Evolutionary conservation across 2,329 filamentous ascomycete genomes (phyloP).

Genomic region (Colletotrichum sp.): DNA sequence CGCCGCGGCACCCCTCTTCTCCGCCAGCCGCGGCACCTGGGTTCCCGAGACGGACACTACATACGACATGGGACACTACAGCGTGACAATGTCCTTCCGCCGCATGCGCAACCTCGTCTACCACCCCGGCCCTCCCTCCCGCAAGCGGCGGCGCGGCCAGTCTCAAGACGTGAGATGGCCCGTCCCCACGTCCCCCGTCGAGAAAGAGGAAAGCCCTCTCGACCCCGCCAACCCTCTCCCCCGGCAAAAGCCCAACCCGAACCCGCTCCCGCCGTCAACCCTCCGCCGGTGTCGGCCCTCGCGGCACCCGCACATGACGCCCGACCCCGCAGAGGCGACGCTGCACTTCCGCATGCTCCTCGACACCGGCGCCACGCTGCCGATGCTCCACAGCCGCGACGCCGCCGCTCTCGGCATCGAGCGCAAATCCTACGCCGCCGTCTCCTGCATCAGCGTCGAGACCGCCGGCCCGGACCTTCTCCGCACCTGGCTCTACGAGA

Average conservation of each 20-base stretch:
- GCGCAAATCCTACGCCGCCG: constrained; percentile 36
- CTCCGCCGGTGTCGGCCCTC: neutral
- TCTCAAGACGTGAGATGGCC: neutral
- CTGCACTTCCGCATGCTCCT: constrained; percentile 40
- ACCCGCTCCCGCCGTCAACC: neutral
- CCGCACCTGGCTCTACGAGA: constrained; percentile 35
- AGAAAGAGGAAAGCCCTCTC: neutral
- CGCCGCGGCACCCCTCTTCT: constrained; percentile 18
- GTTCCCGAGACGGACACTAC: constrained; percentile 26
- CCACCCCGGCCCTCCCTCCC: neutral
- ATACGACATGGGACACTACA: constrained; percentile 34
- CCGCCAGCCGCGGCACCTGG: constrained; percentile 35
- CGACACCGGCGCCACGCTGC: constrained; percentile 48
- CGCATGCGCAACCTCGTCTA: neutral
- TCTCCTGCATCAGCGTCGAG: constrained; percentile 33
- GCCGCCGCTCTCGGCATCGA: constrained; percentile 38
- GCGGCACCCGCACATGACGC: neutral
- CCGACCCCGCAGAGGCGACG: constrained; percentile 27
- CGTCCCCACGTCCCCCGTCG: neutral
- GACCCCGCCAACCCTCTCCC: neutral
- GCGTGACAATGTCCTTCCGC: constrained; percentile 33
- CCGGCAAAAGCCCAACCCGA: no score
- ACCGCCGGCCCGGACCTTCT: constrained; percentile 20
- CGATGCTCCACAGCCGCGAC: constrained; percentile 40
- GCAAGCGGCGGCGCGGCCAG: neutral